A percentile compares a stretch with the other conserved stretches of the same genome.
phyloP scores from a whole-genome alignment of 805 yeast species.

The fission yeast (Schizosaccharomyces pombe) region DNA sequence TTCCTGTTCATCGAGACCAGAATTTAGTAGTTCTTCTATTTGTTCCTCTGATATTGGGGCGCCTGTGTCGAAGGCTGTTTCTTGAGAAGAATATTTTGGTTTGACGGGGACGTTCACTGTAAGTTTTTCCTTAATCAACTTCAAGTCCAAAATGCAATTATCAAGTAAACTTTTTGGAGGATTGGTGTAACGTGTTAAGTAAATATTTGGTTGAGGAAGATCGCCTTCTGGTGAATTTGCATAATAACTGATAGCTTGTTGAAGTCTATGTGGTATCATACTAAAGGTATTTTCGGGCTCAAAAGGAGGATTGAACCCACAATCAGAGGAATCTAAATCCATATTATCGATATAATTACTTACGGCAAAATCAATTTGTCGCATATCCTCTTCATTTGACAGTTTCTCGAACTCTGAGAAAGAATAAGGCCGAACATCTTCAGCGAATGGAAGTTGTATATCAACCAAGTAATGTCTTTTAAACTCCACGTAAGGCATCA shows the following conservation, averaged over 20 bases:
- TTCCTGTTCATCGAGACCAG: neutral
- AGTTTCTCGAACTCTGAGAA: conserved; percentile 25
- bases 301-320: neutral
- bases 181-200: neutral
- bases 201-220: neutral
- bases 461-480: conserved; percentile 17
- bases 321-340: neutral
- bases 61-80: neutral
- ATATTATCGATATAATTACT: neutral
- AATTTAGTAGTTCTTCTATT: neutral
- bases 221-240: neutral
- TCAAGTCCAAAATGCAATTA: neutral
- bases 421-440: conserved; percentile 32
- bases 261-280: neutral
- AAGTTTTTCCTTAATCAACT: neutral
- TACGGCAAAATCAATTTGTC: conserved; percentile 19
- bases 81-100: neutral
- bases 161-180: neutral
- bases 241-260: neutral
- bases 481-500: conserved; percentile 8
- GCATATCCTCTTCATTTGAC: conserved; percentile 20
- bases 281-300: neutral
- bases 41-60: neutral
- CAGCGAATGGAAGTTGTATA: conserved; percentile 44
- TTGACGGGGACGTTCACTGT: neutral